phyloP scores from a whole-genome alignment of 2,329 filamentous ascomycete genomes.

The Fusarium agapanthi region DNA sequence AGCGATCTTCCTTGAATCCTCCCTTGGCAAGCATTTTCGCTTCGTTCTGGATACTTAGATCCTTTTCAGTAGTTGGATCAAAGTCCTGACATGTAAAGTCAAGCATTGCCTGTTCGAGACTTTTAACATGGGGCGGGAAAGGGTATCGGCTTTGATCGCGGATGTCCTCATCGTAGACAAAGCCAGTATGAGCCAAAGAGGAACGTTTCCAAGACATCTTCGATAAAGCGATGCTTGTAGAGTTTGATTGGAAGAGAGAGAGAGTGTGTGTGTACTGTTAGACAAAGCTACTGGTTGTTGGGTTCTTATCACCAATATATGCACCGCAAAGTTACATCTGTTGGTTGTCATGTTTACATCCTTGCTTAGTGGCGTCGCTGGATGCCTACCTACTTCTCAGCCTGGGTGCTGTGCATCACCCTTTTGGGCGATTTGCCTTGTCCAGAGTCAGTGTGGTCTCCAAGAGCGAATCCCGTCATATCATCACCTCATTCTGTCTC shows the following conservation, averaged over 20 bases:
- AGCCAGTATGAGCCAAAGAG: not conserved
- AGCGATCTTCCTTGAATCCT: not conserved
- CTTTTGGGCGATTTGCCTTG: not conserved
- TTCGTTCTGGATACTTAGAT: not conserved
- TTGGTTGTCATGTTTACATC: not conserved
- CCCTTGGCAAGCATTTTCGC: not conserved
- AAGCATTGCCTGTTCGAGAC: not conserved
- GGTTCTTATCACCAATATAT: not conserved
- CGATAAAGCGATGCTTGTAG: fast-evolving
- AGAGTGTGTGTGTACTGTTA: fast-evolving
- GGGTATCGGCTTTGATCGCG: too few relatives aligned
- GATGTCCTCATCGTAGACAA: not conserved
- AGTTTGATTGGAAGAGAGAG: not conserved
- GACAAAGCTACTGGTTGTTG: fast-evolving
- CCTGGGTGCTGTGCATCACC: fast-evolving
- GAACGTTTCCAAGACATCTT: not conserved
- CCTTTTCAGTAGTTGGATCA: fast-evolving
- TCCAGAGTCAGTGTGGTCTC: not conserved
- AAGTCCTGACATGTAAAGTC: not conserved
- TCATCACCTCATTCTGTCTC: not conserved
- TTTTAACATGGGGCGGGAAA: not conserved
- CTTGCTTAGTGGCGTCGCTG: not conserved
- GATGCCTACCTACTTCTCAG: not conserved
- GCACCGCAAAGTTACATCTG: not conserved
- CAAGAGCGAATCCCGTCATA: fast-evolving